A percentile compares a stretch with the other conserved stretches of the same genome.
Evolutionary conservation across 148 eudicot species (phyloP).

Genomic region (Drosera capensis): DNA sequence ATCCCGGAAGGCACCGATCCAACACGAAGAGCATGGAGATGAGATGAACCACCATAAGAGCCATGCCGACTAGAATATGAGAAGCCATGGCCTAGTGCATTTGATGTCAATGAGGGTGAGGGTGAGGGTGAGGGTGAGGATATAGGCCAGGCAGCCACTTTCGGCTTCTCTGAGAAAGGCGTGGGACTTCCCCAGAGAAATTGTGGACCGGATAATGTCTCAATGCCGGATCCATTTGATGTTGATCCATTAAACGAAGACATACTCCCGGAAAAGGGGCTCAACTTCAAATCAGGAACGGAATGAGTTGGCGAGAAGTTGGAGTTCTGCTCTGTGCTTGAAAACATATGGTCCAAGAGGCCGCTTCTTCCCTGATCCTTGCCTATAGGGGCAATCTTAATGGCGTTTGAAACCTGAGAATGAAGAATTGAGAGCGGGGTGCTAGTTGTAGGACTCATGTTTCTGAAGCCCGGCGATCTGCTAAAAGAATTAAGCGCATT

Average conservation of each 20-base stretch:
- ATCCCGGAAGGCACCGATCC: constrained; percentile 76
- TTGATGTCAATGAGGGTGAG: constrained; percentile 28
- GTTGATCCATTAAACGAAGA: constrained; percentile 44
- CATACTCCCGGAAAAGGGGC: constrained; percentile 22
- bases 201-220: constrained; percentile 67
- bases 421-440: constrained; percentile 43
- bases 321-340: constrained; percentile 23
- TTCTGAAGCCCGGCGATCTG: constrained; percentile 35
- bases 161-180: constrained; percentile 27
- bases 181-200: constrained; percentile 78
- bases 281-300: constrained; percentile 50
- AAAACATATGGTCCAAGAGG: constrained; percentile 26
- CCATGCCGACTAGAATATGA: constrained; percentile 28
- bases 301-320: constrained; percentile 50
- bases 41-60: constrained; percentile 22
- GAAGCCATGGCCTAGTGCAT: constrained; percentile 35
- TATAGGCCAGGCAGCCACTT: constrained; percentile 23
- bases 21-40: constrained; percentile 37
- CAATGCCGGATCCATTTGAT: constrained; percentile 54
- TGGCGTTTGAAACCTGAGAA: constrained; percentile 32
- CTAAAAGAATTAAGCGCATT: constrained; percentile 33
- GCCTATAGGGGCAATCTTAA: constrained; percentile 54
- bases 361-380: constrained; percentile 34
- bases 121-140: constrained; percentile 24
- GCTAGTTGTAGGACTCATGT: constrained; percentile 34